A percentile compares a stretch with the other conserved stretches of the same genome.
phyloP scores from a whole-genome alignment of 768 basidiomycete genomes.

The Trametes cinnabarina region DNA sequence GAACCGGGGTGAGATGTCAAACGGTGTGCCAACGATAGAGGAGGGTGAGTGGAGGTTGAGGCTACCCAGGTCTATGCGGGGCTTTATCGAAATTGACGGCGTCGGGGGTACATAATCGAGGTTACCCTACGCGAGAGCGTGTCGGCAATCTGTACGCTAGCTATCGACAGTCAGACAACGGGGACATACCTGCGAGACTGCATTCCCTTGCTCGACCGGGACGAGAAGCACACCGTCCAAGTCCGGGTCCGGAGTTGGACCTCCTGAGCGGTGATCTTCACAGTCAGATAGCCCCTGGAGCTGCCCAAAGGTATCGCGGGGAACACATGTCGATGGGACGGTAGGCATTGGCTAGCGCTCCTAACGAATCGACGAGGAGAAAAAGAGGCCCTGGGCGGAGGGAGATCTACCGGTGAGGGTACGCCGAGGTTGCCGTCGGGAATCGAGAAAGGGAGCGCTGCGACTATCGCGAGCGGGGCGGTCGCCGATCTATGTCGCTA shows the following conservation, averaged over 20 bases:
- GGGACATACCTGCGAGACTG: constrained; percentile 22
- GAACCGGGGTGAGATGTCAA: constrained; percentile 33
- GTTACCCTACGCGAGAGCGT: background rate
- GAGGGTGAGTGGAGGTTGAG: constrained; percentile 32
- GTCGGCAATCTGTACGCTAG: background rate
- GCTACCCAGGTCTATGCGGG: constrained; percentile 21
- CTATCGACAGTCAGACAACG: background rate
- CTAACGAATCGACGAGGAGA: background rate
- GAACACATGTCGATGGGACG: constrained; percentile 23
- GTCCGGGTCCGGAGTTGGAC: constrained; percentile 31
- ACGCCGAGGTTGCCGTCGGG: background rate
- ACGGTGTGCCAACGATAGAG: constrained; percentile 33
- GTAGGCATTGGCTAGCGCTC: constrained; percentile 23
- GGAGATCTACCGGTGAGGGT: background rate
- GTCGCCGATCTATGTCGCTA: background rate
- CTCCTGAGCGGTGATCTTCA: constrained; percentile 5
- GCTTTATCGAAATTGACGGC: constrained; percentile 10
- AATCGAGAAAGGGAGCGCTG: background rate
- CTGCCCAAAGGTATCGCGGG: constrained; percentile 1
- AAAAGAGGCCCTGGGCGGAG: too few relatives aligned
- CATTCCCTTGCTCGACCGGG: constrained; percentile 21
- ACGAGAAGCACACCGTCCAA: constrained; percentile 27
- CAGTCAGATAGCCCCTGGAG: background rate
- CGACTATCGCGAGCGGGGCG: background rate
- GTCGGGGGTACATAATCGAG: background rate